Base-by-base conservation (phyloP, 1,284 basidiomycete species). In the Ustilago tritici region DNA sequence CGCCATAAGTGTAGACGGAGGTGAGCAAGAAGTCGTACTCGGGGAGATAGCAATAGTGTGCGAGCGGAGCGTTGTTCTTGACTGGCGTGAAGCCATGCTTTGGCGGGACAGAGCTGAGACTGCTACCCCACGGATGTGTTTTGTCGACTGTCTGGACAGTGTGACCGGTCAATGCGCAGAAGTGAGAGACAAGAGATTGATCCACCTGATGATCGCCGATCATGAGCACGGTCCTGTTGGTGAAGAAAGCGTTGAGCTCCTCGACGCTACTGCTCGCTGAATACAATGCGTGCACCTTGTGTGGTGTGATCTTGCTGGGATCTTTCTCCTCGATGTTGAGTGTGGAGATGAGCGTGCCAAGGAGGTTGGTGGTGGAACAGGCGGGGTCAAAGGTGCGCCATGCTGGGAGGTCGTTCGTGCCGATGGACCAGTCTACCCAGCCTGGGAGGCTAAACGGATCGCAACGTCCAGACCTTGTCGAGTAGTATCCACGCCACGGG, bases 11-110 rank as follows among this genome's bases (percentile, higher is more conserved):
- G 65, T 86, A 86, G 31, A 86, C 79, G n/a, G 85, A 85, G 8
- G 82, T 83, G 54, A 87, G 76, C 50, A 87, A 63, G 47, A 87
- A 85, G 62, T 87, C 85, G 63, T 84, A 82, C 50, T 84, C 74
- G 2, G 86, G 85, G 40, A 87, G 56, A 72, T 87, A 86, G 79
- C 87, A 88, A 61, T 87, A 82, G 57, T 87, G 79, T 7, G 86
- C 87, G 10, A 87, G 65, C 14, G 84, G 81, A 4, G 80, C 82
- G 53, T 87, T 85, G 52, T 60, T 76, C 32, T 63, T 52, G 54
- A 70, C 59, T 7, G 70, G 62, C 2, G 77, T 70, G 35, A 71
- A 67, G 17, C 68, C 71, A 54, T 82, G 76, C 41, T 71, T 76
- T 40, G 68, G 61, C 5, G 78, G 71, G 0, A 81, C 81, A 1